Evolutionary conservation across 495 filamentous ascomycete genomes (phyloP).

Genomic region (Parathielavia hyrcaniae): DNA sequence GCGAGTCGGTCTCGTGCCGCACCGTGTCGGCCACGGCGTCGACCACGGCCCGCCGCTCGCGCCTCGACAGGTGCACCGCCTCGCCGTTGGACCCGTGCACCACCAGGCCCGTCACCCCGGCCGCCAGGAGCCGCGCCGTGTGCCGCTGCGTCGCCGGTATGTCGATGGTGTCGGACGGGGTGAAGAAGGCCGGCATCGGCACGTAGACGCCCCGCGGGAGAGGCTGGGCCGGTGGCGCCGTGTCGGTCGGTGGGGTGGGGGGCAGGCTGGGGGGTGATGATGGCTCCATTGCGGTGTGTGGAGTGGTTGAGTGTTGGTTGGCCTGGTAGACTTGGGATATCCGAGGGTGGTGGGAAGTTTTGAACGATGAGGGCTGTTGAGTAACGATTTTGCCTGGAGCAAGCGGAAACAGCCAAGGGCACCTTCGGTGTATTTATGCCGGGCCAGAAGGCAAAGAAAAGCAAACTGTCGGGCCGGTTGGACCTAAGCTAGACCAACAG

Average conservation of each 20-base stretch:
- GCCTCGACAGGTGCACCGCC: constrained; percentile 68
- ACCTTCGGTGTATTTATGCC: neutral
- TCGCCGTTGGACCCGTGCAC: constrained; percentile 87
- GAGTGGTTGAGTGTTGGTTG: neutral
- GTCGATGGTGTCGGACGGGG: constrained; percentile 52
- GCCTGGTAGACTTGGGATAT: neutral
- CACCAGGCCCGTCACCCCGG: constrained; percentile 67
- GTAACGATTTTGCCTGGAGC: neutral
- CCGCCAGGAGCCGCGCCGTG: constrained; percentile 61
- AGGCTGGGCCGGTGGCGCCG: neutral
- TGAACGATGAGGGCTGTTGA: too few species aligned
- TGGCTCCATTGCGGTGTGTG: neutral
- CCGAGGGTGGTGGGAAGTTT: too few species aligned
- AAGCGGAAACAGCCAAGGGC: neutral
- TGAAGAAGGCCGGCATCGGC: constrained; percentile 64
- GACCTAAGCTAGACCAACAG: too few species aligned
- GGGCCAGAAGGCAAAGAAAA: neutral
- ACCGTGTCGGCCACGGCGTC: constrained; percentile 67
- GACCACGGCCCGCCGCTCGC: constrained; percentile 65
- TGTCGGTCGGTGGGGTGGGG: constrained; percentile 2
- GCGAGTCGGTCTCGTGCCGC: constrained; percentile 57
- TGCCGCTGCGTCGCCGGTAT: constrained; percentile 60
- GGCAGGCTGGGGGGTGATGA: constrained; percentile 1
- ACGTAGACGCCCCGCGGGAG: constrained; percentile 57
- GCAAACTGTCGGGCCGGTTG: neutral